A percentile compares a stretch with the other conserved stretches of the same genome.
Evolutionary conservation across 225 moss, liverwort and hornwort genomes (phyloP).

Genomic region (Polytrichum commune): DNA sequence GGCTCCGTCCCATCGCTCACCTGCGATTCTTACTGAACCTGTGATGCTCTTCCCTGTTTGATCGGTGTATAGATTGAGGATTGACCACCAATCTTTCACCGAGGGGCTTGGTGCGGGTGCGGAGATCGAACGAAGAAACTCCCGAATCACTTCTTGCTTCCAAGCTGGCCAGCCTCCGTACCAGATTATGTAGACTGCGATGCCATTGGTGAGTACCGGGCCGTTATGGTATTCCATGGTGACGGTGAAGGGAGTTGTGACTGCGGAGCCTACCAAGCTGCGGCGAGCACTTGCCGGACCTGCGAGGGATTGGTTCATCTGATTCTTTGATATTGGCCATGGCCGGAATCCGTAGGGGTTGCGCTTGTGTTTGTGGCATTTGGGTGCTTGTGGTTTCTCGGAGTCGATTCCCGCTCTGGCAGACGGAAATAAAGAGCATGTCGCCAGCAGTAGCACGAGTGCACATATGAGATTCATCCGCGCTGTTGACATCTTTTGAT

Average conservation of each 20-base stretch:
- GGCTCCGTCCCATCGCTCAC: slow-evolving; percentile 38
- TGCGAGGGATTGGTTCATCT: not conserved
- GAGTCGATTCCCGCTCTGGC: not conserved
- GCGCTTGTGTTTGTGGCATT: not conserved
- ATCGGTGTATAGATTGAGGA: slow-evolving; percentile 50
- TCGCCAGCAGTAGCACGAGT: not conserved
- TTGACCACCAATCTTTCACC: slow-evolving; percentile 59
- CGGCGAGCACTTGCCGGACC: not conserved
- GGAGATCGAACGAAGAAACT: slow-evolving; percentile 45
- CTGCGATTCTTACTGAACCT: slow-evolving; percentile 36
- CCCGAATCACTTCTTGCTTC: slow-evolving; percentile 46
- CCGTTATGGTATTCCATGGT: slow-evolving; percentile 64
- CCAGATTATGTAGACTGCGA: slow-evolving; percentile 58
- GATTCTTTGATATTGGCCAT: not conserved
- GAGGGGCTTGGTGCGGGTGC: slow-evolving; percentile 30
- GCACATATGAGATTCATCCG: not conserved
- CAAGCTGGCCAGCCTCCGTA: slow-evolving; percentile 38
- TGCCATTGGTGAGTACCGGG: slow-evolving; percentile 56
- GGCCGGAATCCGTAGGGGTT: slow-evolving; percentile 8
- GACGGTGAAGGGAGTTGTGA: not conserved
- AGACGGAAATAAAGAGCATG: not conserved
- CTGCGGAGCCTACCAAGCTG: not conserved
- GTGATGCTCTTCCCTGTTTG: slow-evolving; percentile 61
- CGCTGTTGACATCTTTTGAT: not conserved
- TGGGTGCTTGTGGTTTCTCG: not conserved